These are phyloP conservation scores for Mucor lusitanicus DNA, from an alignment of 371 early-diverging fungal species.

Conservation along the genomic window DNA sequence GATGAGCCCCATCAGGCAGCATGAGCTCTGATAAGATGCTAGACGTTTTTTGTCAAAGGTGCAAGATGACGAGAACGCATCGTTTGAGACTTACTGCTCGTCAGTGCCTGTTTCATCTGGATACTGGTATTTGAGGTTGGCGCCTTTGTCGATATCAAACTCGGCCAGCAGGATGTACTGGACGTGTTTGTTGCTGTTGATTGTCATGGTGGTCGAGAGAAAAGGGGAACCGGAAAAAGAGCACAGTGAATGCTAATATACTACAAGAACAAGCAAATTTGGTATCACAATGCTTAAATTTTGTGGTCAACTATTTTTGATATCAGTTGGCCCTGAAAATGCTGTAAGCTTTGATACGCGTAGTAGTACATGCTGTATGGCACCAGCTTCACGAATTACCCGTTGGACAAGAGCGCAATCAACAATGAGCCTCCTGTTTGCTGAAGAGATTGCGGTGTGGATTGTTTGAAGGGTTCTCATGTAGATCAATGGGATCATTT, in stretches of 20 bases:
- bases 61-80: neutral
- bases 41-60: neutral
- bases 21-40: conserved; percentile 91
- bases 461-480: neutral
- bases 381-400: neutral
- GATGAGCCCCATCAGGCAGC: conserved; percentile 95
- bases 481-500: neutral
- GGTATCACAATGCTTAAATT: neutral
- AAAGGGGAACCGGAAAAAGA: neutral
- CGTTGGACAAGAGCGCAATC: neutral
- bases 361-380: neutral
- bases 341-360: too few species aligned
- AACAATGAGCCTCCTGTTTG: neutral
- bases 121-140: conserved; percentile 82
- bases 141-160: conserved; percentile 92
- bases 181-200: conserved; percentile 54
- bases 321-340: neutral
- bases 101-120: conserved; percentile 84
- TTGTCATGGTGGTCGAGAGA: neutral
- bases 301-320: neutral
- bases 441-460: neutral
- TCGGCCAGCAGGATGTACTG: conserved; percentile 88
- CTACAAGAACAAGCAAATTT: neutral
- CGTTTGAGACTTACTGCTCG: conserved; percentile 67
- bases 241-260: neutral